Conservation (phyloP, 495 filamentous ascomycete genomes). For the Neurospora sp. region DNA sequence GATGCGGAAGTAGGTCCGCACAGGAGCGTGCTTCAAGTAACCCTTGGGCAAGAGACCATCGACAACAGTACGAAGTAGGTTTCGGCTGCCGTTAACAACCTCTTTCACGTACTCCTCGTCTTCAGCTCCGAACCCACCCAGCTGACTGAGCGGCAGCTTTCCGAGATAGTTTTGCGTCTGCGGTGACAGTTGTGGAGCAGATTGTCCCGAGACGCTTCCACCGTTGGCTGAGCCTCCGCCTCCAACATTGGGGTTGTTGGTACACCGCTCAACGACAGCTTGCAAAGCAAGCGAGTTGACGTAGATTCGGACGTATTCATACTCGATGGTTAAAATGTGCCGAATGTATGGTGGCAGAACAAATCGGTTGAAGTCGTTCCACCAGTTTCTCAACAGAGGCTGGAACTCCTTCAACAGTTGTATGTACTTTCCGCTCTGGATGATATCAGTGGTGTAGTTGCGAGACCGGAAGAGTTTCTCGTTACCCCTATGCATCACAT, state of each 20-base stretch:
- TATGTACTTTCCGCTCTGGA: conserved; percentile 74
- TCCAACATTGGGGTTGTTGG: conserved; percentile 47
- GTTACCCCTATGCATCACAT: conserved; percentile 80
- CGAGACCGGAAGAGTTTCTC: conserved; percentile 74
- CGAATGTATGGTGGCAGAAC: conserved; percentile 64
- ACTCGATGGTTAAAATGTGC: conserved; percentile 81
- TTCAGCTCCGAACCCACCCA: conserved; percentile 45
- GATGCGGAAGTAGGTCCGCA: conserved; percentile 90
- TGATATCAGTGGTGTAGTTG: conserved; percentile 74
- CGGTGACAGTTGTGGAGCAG: conserved; percentile 38
- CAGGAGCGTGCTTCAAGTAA: conserved; percentile 84
- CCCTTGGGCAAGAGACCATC: conserved; percentile 72
- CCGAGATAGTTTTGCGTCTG: conserved; percentile 50
- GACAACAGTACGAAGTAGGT: conserved; percentile 71
- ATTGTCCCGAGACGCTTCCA: conserved; percentile 32
- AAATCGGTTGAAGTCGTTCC: conserved; percentile 60
- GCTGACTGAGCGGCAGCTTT: conserved; percentile 43
- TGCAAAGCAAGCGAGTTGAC: conserved; percentile 89
- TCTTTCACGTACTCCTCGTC: conserved; percentile 76
- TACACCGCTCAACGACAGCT: conserved; percentile 89
- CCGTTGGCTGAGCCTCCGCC: conserved; percentile 31
- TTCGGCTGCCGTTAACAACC: conserved; percentile 79
- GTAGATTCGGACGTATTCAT: conserved; percentile 82
- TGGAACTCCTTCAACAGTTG: conserved; percentile 70
- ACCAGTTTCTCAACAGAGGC: conserved; percentile 66